Base-by-base conservation (phyloP, 208 protist genomes). In the Tritrichomonas musculus region DNA sequence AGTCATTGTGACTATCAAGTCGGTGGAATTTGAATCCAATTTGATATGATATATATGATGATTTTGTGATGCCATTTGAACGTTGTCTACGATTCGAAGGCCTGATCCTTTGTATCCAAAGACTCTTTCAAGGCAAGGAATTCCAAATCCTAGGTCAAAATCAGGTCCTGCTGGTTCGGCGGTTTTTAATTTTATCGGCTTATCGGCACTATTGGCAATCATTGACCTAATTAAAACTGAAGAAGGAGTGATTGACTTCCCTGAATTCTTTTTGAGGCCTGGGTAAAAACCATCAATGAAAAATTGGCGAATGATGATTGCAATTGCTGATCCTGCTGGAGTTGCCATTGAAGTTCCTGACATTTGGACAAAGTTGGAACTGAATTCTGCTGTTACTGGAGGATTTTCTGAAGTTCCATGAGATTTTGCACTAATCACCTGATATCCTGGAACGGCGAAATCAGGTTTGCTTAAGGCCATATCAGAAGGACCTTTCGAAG, bases 301-400 rank as follows among this genome's bases (percentile, higher is more conserved):
- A 39, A 53, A 88, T 60, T 88, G 47, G 20, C 77, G 44, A 27
- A 88, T 30, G 17, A 88, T 88, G 13, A 27, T 20, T 13, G 47
- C 41, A 13, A 88, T 4, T 4, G 47, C 77, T 39, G 77, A 25
- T 25, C 33, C 30, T 20, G 41, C 9, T 55, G 77, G 77, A n/a
- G 77, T 88, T 33, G 77, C 77, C 77, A 88, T 88, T 20, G 77
- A 88, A 57, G 77, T 88, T 20, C 77, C 77, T 33, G 20, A 47
- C 17, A 57, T 88, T 1, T 14, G 9, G 33, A 27, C 17, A 17
- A 88, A 39, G 25, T 8, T n/a, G 30, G 11, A 13, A n/a, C 25
- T 69, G 30, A n/a, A 33, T 33, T 13, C 64, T 8, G 64, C 30
- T 17, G 64, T n/a, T 33, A 69, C 11, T 69, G 27, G 11, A n/a